A percentile compares a stretch with the other conserved stretches of the same genome.
These are phyloP conservation scores for Piedraia hortae DNA, from an alignment of 2,329 filamentous ascomycete species.

Conservation along the genomic window DNA sequence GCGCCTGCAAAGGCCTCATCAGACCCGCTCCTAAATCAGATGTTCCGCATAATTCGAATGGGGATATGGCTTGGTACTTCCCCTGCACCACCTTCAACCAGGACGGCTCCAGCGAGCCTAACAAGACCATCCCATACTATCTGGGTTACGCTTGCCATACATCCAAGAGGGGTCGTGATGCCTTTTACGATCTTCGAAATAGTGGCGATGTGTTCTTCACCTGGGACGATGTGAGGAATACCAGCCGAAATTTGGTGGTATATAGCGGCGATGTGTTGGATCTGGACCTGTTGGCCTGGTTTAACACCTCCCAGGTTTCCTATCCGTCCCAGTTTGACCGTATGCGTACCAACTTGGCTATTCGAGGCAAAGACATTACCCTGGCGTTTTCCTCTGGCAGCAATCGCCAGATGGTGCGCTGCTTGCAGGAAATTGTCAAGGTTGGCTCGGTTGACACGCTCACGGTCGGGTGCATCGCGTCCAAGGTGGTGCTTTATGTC, in stretches of 20 bases:
- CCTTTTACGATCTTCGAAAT: slow-evolving; percentile 45
- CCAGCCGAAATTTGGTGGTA: slow-evolving; percentile 66
- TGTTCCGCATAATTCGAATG: slow-evolving; percentile 45
- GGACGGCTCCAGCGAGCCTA: slow-evolving; percentile 59
- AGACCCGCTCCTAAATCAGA: slow-evolving; percentile 41
- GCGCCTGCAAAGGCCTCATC: slow-evolving; percentile 78
- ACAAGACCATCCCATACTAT: slow-evolving; percentile 48
- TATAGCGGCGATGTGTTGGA: slow-evolving; percentile 89
- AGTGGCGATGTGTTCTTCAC: slow-evolving; percentile 83
- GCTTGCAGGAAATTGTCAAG: slow-evolving; percentile 79
- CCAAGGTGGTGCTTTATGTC: slow-evolving; percentile 85
- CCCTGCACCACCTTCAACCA: slow-evolving; percentile 80
- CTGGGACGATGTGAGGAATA: slow-evolving; percentile 82
- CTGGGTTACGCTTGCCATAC: slow-evolving; percentile 78
- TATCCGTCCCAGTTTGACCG: slow-evolving; percentile 56
- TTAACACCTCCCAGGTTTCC: slow-evolving; percentile 53
- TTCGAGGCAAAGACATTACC: slow-evolving; percentile 71
- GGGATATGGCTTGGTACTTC: slow-evolving; percentile 85
- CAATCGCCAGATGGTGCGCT: slow-evolving; percentile 63
- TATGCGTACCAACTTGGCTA: slow-evolving; percentile 39
- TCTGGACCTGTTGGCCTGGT: slow-evolving; percentile 66
- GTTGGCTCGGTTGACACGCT: slow-evolving; percentile 90
- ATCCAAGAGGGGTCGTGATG: slow-evolving; percentile 32
- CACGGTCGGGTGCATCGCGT: slow-evolving; percentile 89
- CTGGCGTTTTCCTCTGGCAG: slow-evolving; percentile 51